Evolutionary conservation across 495 filamentous ascomycete genomes (phyloP).

Genomic region (Xylaria venustula): DNA sequence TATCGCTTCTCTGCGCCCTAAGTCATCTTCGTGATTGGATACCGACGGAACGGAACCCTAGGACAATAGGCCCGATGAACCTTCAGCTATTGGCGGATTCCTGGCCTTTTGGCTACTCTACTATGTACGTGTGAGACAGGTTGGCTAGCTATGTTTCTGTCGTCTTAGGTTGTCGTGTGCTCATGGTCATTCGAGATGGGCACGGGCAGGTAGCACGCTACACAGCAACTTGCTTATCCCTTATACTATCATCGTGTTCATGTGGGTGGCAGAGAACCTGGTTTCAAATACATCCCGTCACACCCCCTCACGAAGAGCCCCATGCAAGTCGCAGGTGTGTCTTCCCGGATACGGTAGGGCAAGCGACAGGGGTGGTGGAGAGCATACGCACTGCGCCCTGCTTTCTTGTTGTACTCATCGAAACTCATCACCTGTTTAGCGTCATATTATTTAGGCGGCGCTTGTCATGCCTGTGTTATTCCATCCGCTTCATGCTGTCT

Average conservation of each 20-base stretch:
- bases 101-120: neutral
- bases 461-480: neutral
- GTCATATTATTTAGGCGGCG: neutral
- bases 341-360: constrained; percentile 1
- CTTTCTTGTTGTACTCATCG: neutral
- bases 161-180: neutral
- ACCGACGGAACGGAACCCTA: constrained; percentile 24
- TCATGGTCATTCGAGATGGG: neutral
- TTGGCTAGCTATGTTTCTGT: neutral
- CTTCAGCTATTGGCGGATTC: neutral
- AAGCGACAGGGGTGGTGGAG: neutral
- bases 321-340: neutral
- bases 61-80: neutral
- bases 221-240: neutral
- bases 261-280: neutral
- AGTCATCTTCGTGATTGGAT: constrained; percentile 22
- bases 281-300: constrained; percentile 1
- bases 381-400: neutral
- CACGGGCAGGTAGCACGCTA: neutral
- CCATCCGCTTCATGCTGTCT: constrained; percentile 10
- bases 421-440: constrained; percentile 9
- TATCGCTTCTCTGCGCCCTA: neutral
- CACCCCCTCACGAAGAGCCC: neutral
- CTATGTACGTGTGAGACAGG: neutral
- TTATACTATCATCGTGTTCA: neutral